A percentile compares a stretch with the other conserved stretches of the same genome.
phyloP scores from a whole-genome alignment of 2,329 filamentous ascomycete genomes.

The Cytospora mali region DNA sequence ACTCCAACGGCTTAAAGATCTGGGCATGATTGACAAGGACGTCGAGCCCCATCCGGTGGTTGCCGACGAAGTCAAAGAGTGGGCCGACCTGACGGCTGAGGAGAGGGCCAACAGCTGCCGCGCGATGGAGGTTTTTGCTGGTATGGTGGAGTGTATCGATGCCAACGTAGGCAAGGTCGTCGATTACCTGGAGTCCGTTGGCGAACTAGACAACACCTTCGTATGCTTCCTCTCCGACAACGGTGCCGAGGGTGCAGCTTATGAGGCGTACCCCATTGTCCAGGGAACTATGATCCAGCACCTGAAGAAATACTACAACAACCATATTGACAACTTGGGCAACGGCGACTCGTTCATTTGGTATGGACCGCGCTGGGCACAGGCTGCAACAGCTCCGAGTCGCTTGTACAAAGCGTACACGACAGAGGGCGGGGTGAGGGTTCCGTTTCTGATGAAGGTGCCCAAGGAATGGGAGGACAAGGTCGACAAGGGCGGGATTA shows the following conservation, averaged over 20 bases:
- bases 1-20: constrained; percentile 56
- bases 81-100: constrained; percentile 49
- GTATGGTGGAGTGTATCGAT: constrained; percentile 66
- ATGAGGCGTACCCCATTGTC: constrained; percentile 32
- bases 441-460: constrained; percentile 49
- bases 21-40: constrained; percentile 56
- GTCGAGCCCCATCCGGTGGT: constrained; percentile 55
- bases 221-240: constrained; percentile 67
- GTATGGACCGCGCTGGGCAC: constrained; percentile 60
- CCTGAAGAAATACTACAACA: constrained; percentile 57
- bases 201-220: constrained; percentile 65
- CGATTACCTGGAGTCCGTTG: constrained; percentile 55
- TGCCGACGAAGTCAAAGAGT: constrained; percentile 50
- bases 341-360: constrained; percentile 57
- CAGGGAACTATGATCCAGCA: constrained; percentile 31
- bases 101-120: constrained; percentile 51
- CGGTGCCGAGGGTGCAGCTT: constrained; percentile 37
- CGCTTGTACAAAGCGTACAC: constrained; percentile 41
- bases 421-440: constrained; percentile 53
- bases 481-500: constrained; percentile 41
- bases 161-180: constrained; percentile 61
- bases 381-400: constrained; percentile 36
- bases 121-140: constrained; percentile 65
- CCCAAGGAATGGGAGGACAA: constrained; percentile 27
- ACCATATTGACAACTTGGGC: constrained; percentile 57